Evolutionary conservation across 192 early-diverging fungal genomes (phyloP), one percentile per base, ranked within the genome.

Genomic region (Podila clonocystis): DNA sequence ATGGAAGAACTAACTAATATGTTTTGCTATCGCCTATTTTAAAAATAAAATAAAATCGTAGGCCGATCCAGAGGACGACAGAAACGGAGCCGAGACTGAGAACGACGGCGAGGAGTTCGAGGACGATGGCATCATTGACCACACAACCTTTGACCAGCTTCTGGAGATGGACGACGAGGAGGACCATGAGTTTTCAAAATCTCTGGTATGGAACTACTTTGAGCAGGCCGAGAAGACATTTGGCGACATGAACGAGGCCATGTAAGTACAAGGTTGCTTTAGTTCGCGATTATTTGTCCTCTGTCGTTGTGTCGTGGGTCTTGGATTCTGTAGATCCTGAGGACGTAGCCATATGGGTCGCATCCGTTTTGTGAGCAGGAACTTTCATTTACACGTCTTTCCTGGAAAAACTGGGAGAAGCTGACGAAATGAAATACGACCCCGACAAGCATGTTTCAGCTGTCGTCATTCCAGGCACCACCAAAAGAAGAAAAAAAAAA

Each of bases 81-180:
- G 62, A 36, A 41, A 66, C 24, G 74, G 72, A 7, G 45, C 62
- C 12, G 64, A 82, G 59, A 45, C 67, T 5, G 82, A 74, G 29
- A 55, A 45, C 41, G 65, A 73, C 48, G 72, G 73, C 20, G 67
- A 70, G 5, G 58, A 34, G 7, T 63, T 59, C 24, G 62, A 62
- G 49, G 71, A 70, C 19, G 59, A 72, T 48, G 65, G 22, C 26
- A 75, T 97, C 45, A 87, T 96, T 61, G 94, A 97, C 72, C 87
- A 92, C 62, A 88, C 85, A 50, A 94, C 91, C 24, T 97, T 97
- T 83, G 92, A 96, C 69, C 95, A 97, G 84, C 85, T 98, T 34
- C 70, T 97, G 30, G 93, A 96, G 58, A 98, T 98, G 97, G 97
- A 98, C 82, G 95, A 96, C 64, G 95, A 95, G 33, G 94, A 94